Evolutionary conservation across 2,329 filamentous ascomycete species (phyloP), one percentile per base, ranked within the genome.

Genomic region (Colletotrichum godetiae): DNA sequence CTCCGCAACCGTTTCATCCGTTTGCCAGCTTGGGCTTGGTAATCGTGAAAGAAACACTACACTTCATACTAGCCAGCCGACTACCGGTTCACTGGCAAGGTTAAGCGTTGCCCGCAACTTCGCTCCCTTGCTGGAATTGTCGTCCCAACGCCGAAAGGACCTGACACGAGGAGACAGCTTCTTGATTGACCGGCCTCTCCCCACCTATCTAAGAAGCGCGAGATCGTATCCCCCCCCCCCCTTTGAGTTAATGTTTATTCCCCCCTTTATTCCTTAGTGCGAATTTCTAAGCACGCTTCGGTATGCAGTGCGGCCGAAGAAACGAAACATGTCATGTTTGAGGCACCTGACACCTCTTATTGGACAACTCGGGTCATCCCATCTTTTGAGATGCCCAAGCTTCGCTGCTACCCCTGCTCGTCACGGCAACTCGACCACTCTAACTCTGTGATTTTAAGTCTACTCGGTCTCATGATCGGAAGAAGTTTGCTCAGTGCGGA

Each of bases 301-400:
- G 70, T 73, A 65, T 49, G 49, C 22, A 22, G 67, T 65, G 67
- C 53, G 59, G 55, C 70, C 70, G 70, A 73, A 61, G 56, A 73
- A 73, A 73, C 67, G 70, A 73, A 73, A 73, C 70, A 73, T 33
- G 70, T 8, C 70, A 65, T 22, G 70, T 73, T 73, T 70, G 70
- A 61, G 67, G 35, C 22, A 27, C 15, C 12, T n/a, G 27, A 19
- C 55, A 56, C 6, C 19, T 57, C 29, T 33, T 15, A 70, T 70
- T 70, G 70, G 70, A 22, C 29, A 61, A 29, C 46, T 61, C 67
- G 67, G 8, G 60, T 70, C 70, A 65, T 73, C 70, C 19, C 27
- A 70, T 61, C 56, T 56, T 19, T 15, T 6, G 11, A 24, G 5
- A 11, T 56, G 70, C 49, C 70, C 61, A 66, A 73, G 70, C 70